phyloP scores from a whole-genome alignment of 768 basidiomycete genomes.

The Hysterangium stoloniferum region DNA sequence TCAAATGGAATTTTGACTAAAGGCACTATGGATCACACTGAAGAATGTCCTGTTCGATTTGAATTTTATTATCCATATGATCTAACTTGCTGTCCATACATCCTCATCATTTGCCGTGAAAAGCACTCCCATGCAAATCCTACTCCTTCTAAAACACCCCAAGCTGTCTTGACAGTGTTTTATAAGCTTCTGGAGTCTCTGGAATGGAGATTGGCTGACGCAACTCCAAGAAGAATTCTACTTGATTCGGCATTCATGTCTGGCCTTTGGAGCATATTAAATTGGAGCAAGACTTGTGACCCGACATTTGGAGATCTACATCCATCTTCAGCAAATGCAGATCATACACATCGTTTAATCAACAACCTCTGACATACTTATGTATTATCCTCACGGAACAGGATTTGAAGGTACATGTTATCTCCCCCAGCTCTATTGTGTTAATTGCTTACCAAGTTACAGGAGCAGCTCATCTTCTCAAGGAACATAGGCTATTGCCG shows the following conservation, averaged over 20 bases:
- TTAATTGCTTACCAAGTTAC: no score
- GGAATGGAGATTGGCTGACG: constrained; percentile 23
- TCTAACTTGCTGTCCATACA: constrained; percentile 9
- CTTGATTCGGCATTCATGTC: constrained; percentile 20
- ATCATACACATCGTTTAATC: constrained; percentile 20
- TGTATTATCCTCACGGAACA: constrained; percentile 19
- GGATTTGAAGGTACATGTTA: constrained; percentile 18
- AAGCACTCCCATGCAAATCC: constrained; percentile 11
- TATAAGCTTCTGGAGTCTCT: constrained; percentile 13
- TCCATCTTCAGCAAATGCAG: constrained; percentile 18
- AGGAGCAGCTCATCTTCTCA: constrained; percentile 9
- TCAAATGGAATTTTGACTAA: constrained; percentile 12
- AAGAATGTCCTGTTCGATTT: neutral
- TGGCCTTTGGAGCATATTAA: constrained; percentile 12
- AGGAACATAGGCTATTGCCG: constrained; percentile 6
- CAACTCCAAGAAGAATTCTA: constrained; percentile 20
- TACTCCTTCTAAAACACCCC: constrained; percentile 6
- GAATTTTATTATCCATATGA: constrained; percentile 12
- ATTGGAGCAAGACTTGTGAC: constrained; percentile 12
- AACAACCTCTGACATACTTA: constrained; percentile 13
- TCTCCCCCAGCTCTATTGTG: neutral
- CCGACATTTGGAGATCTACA: constrained; percentile 14
- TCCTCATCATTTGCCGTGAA: constrained; percentile 12
- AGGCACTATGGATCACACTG: neutral
- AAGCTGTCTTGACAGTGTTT: constrained; percentile 13